Percentiles rank a stretch among this genome's conserved stretches.
These are phyloP conservation scores for Penicillium goetzii DNA, from an alignment of 495 filamentous ascomycete genomes.

Conservation along the genomic window DNA sequence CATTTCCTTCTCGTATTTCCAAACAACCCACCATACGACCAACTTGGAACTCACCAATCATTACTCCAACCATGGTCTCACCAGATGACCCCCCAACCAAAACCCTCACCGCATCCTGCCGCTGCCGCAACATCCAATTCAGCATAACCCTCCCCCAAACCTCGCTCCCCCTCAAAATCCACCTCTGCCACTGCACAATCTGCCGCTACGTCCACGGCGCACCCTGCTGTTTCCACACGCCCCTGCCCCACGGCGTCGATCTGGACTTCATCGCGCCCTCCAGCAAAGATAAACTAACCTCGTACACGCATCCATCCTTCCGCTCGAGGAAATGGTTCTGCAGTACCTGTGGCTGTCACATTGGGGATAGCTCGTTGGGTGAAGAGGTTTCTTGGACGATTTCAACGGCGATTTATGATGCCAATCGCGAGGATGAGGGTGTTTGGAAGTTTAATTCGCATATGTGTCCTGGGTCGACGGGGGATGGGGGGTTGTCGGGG, in stretches of 20 bases:
- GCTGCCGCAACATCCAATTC: conserved; percentile 51
- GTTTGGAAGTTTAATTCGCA: conserved; percentile 44
- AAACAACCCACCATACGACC: not conserved
- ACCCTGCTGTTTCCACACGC: conserved; percentile 55
- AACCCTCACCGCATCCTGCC: conserved; percentile 50
- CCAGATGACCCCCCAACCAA: conserved; percentile 10
- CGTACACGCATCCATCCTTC: conserved; percentile 38
- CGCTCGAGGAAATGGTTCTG: conserved; percentile 44
- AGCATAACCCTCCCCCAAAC: conserved; percentile 29
- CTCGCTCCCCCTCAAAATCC: conserved; percentile 35
- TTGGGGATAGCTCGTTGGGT: conserved; percentile 32
- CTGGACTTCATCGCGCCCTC: conserved; percentile 38
- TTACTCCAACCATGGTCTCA: not conserved
- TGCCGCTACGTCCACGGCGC: conserved; percentile 64
- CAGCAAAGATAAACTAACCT: conserved; percentile 29
- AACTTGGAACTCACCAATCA: not conserved
- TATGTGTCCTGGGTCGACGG: conserved; percentile 47
- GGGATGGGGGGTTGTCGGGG: conserved; percentile 46
- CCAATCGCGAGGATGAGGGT: conserved; percentile 26
- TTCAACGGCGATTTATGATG: conserved; percentile 38
- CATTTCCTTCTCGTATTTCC: not conserved
- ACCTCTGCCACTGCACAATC: conserved; percentile 65
- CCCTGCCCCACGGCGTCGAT: conserved; percentile 43
- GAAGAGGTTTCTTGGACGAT: conserved; percentile 27
- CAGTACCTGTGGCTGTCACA: conserved; percentile 46